Evolutionary conservation across 371 early-diverging fungal genomes (phyloP), one percentile per base, ranked within the genome.

Genomic region (Fennellomyces sp.): DNA sequence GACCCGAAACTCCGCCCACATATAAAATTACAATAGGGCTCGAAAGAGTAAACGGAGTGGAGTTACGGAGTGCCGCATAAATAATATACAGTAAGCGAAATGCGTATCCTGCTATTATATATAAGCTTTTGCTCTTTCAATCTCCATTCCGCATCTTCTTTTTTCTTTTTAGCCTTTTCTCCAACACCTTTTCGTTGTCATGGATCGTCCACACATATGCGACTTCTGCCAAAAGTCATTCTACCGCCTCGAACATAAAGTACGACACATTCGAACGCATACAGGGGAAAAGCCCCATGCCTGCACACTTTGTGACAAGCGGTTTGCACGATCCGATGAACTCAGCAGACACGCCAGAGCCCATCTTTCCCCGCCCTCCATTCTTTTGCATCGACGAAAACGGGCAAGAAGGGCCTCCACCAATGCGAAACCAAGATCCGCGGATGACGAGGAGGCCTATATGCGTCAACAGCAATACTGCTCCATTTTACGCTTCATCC

Each of bases 321-420:
- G 88, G 12, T 95, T 95, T 74, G 86, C 94, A 30, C 82, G 94
- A 25, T 90, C 92, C 11, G 96, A 96, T 72, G 94, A 95, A 72
- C 83, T 96, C 26, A 86, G 88, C 52, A 81, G 90, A 41, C 94
- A 94, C 69, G 75, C 85, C 23, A 76, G 86, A 38, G 87, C 86
- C 33, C 91, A 90, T 60, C 72, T 70, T 1, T 55, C 69, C 15
- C 70, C 73, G 0, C 64, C 69, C 15, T 61, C 72, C 3, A 61
- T 72, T 3, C 50, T 62, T 19, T 38, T 70, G 25, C 76, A 49
- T 50, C 64, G 48, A 55, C 64, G 64, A 11, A 29, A 54, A 35
- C 59, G 42, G 15, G 42, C 57, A 29, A 52, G 62, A 12, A 52
- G 63, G 15, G 38, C 42, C 35, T 54, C 57, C 26, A 30, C 8